These are phyloP conservation scores for Gaertneriomyces sp. DNA, from an alignment of 192 early-diverging fungal species.

Conservation along the genomic window DNA sequence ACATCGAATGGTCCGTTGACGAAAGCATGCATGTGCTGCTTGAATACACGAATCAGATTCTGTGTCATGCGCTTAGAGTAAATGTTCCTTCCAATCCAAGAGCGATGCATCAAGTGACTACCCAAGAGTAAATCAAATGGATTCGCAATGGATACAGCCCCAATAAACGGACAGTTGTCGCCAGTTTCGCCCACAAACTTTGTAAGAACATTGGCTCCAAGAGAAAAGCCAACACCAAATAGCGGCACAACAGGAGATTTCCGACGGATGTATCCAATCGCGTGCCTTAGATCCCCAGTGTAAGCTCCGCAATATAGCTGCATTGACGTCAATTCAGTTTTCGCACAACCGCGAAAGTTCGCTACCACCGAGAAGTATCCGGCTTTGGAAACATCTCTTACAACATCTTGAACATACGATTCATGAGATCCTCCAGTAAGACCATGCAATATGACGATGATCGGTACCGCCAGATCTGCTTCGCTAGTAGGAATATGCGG, in stretches of 20 bases:
- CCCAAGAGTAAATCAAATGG: slow-evolving; percentile 75
- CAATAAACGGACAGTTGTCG: slow-evolving; percentile 67
- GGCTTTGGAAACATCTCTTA: slow-evolving; percentile 29
- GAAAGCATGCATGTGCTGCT: slow-evolving; percentile 40
- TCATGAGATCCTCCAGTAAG: slow-evolving; percentile 91
- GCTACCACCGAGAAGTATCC: slow-evolving; percentile 76
- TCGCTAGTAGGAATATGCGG: slow-evolving; percentile 51
- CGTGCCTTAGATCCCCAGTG: slow-evolving; percentile 74
- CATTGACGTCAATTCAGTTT: slow-evolving; percentile 70
- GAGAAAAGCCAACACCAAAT: slow-evolving; percentile 81
- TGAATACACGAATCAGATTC: slow-evolving; percentile 49
- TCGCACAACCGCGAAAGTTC: slow-evolving; percentile 88
- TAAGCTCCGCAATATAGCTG: slow-evolving; percentile 78
- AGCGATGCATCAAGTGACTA: slow-evolving; percentile 44
- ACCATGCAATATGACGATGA: slow-evolving; percentile 81
- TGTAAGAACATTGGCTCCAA: slow-evolving; percentile 88
- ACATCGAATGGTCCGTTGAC: slow-evolving; percentile 40
- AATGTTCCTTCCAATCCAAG: slow-evolving; percentile 53
- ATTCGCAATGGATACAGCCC: slow-evolving; percentile 76
- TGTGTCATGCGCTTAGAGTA: slow-evolving; percentile 60
- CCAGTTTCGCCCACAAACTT: slow-evolving; percentile 88
- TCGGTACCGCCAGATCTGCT: slow-evolving; percentile 53
- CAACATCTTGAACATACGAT: slow-evolving; percentile 75
- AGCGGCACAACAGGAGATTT: slow-evolving; percentile 62
- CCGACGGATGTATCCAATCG: slow-evolving; percentile 52